These are phyloP conservation scores for Fusarium papillatum DNA, from an alignment of 2,329 filamentous ascomycete genomes.

Conservation along the genomic window DNA sequence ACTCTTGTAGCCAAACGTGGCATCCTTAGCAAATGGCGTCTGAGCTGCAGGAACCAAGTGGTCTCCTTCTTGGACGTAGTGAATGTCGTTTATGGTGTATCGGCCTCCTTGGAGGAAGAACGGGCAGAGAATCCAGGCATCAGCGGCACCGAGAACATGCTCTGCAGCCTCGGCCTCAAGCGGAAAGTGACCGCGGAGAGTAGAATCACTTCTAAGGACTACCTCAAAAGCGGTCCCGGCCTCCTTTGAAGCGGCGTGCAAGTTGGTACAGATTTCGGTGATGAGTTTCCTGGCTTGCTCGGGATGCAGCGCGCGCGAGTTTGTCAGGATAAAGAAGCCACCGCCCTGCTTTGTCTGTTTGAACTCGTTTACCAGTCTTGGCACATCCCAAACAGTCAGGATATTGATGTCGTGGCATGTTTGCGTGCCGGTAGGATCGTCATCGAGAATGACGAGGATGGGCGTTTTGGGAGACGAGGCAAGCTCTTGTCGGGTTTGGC, in stretches of 20 bases:
- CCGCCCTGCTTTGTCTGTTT: conserved; percentile 46
- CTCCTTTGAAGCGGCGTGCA: conserved; percentile 58
- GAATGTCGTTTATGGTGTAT: conserved; percentile 68
- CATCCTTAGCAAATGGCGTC: conserved; percentile 70
- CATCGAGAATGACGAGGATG: conserved; percentile 61
- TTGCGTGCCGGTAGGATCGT: conserved; percentile 71
- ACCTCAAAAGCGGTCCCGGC: conserved; percentile 62
- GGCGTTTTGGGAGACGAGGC: conserved; percentile 36
- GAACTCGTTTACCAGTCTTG: conserved; percentile 60
- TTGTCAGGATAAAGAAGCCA: conserved; percentile 73
- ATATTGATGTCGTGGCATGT: conserved; percentile 70
- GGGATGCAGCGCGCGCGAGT: conserved; percentile 68
- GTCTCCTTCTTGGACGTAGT: conserved; percentile 68
- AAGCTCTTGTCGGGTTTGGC: conserved; percentile 17
- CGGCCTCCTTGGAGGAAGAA: conserved; percentile 72
- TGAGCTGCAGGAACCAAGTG: conserved; percentile 55
- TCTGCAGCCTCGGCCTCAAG: conserved; percentile 66
- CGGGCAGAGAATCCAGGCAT: conserved; percentile 68
- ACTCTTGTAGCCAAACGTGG: conserved; percentile 68
- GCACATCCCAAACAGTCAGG: conserved; percentile 65
- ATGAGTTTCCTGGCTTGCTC: conserved; percentile 61
- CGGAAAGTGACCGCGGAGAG: conserved; percentile 69
- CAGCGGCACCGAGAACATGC: conserved; percentile 60
- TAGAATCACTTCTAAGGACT: conserved; percentile 70
- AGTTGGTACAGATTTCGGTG: conserved; percentile 62